Conservation (phyloP, 805 yeast species). For the Cyberlindnera japonica region DNA sequence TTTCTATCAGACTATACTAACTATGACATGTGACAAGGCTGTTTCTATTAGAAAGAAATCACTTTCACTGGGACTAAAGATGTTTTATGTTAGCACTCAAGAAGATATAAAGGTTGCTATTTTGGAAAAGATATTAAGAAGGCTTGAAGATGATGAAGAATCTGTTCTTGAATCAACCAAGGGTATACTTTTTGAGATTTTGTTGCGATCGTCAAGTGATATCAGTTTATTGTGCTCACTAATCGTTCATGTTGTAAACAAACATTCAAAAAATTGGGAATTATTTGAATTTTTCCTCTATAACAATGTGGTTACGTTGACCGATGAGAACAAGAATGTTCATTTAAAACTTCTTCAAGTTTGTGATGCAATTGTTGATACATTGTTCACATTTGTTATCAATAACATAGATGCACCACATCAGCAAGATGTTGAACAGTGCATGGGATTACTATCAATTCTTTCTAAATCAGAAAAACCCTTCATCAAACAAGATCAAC, state of each 20-base stretch:
- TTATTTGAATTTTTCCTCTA: constrained; percentile 47
- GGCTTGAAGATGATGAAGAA: constrained; percentile 72
- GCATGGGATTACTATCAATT: constrained; percentile 50
- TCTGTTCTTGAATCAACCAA: constrained; percentile 42
- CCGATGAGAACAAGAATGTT: constrained; percentile 19
- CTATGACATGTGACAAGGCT: constrained; percentile 51
- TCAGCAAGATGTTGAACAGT: constrained; percentile 29
- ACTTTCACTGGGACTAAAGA: constrained; percentile 44
- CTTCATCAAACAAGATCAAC: constrained; percentile 62
- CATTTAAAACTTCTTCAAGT: constrained; percentile 22
- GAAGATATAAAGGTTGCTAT: constrained; percentile 37
- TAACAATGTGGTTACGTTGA: constrained; percentile 37
- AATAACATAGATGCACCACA: constrained; percentile 30
- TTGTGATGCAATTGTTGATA: constrained; percentile 32
- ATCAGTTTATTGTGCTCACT: not conserved
- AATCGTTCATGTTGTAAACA: constrained; percentile 1
- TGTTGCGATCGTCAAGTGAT: not conserved
- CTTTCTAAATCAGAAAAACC: constrained; percentile 50
- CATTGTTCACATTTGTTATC: constrained; percentile 35
- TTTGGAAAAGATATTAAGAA: constrained; percentile 47
- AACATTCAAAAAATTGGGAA: constrained; percentile 29
- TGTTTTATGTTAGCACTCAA: constrained; percentile 38
- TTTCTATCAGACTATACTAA: constrained; percentile 37
- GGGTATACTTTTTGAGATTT: constrained; percentile 33
- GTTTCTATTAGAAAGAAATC: constrained; percentile 62